Evolutionary conservation across 2,329 filamentous ascomycete genomes (phyloP).

Genomic region (Ramularia endophylla): DNA sequence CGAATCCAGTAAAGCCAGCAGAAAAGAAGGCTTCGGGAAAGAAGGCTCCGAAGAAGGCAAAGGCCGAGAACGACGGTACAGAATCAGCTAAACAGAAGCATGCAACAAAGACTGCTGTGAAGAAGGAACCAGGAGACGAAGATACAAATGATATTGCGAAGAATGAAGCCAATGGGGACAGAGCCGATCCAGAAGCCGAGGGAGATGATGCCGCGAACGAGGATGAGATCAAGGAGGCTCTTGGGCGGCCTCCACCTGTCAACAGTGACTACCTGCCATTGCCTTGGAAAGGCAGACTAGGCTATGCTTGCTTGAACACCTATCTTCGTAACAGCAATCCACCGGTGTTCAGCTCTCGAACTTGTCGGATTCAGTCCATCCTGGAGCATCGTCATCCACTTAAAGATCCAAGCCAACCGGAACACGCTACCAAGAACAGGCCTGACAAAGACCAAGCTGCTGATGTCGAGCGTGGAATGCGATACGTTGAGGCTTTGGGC

Average conservation of each 20-base stretch:
- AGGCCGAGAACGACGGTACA: slow-evolving; percentile 7
- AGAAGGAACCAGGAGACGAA: slow-evolving; percentile 14
- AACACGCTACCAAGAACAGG: slow-evolving; percentile 79
- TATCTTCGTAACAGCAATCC: slow-evolving; percentile 78
- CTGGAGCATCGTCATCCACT: slow-evolving; percentile 82
- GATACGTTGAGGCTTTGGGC: slow-evolving; percentile 70
- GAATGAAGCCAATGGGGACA: slow-evolving; percentile 17
- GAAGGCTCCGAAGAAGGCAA: slow-evolving; percentile 12
- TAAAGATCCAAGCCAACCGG: slow-evolving; percentile 65
- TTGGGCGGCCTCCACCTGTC: slow-evolving; percentile 64
- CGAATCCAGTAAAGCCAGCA: slow-evolving; percentile 27
- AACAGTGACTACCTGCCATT: slow-evolving; percentile 79
- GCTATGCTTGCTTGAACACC: slow-evolving; percentile 90
- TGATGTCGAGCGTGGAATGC: slow-evolving; percentile 59
- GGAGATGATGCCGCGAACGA: slow-evolving; percentile 48
- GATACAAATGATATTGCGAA: slow-evolving; percentile 17
- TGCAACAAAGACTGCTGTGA: slow-evolving; percentile 12
- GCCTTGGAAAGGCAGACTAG: slow-evolving; percentile 83
- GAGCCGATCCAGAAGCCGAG: slow-evolving; percentile 49
- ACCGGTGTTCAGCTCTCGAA: slow-evolving; percentile 83
- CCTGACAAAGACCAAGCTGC: slow-evolving; percentile 68
- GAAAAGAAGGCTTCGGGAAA: slow-evolving; percentile 22
- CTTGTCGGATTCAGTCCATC: slow-evolving; percentile 85
- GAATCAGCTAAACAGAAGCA: slow-evolving; percentile 8
- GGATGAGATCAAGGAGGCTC: slow-evolving; percentile 53